Evolutionary conservation across 331 rosid species (phyloP).

Genomic region (Quercus phellos): DNA sequence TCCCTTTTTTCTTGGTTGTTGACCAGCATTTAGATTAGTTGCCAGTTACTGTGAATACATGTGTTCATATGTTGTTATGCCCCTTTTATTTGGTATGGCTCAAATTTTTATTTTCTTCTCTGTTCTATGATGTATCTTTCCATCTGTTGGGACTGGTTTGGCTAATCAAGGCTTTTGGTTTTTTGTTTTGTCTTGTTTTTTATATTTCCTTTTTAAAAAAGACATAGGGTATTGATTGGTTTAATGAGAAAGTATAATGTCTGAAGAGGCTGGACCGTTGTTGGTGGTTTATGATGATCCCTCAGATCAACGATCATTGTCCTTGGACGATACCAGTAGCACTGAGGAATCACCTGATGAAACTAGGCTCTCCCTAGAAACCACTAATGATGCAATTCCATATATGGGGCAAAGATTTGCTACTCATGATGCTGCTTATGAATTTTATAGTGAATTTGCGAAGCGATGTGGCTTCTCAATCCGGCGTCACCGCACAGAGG

Average conservation of each 20-base stretch:
- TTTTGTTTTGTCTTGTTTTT: background rate
- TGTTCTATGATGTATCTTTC: background rate
- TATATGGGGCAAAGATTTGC: conserved; percentile 84
- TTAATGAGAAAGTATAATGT: conserved; percentile 47
- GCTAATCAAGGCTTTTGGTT: conserved; percentile 2
- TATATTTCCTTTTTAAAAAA: background rate
- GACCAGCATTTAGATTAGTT: background rate
- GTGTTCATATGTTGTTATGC: background rate
- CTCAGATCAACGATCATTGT: conserved; percentile 74
- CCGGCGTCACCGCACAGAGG: conserved; percentile 90
- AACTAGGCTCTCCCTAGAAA: conserved; percentile 67
- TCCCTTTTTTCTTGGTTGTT: background rate
- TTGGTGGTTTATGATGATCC: conserved; percentile 78
- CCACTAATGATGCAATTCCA: conserved; percentile 57
- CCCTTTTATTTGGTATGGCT: background rate
- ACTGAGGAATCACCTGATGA: conserved; percentile 77
- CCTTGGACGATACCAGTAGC: conserved; percentile 81
- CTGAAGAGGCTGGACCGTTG: conserved; percentile 71
- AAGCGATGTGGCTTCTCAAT: conserved; percentile 85
- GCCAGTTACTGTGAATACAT: background rate
- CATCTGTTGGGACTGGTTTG: conserved; percentile 7
- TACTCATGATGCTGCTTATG: conserved; percentile 90
- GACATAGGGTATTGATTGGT: conserved; percentile 18
- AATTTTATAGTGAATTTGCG: conserved; percentile 81
- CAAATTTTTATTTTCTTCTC: background rate